Conservation (phyloP, 345 rosid genomes). For the Populus euphratica region DNA sequence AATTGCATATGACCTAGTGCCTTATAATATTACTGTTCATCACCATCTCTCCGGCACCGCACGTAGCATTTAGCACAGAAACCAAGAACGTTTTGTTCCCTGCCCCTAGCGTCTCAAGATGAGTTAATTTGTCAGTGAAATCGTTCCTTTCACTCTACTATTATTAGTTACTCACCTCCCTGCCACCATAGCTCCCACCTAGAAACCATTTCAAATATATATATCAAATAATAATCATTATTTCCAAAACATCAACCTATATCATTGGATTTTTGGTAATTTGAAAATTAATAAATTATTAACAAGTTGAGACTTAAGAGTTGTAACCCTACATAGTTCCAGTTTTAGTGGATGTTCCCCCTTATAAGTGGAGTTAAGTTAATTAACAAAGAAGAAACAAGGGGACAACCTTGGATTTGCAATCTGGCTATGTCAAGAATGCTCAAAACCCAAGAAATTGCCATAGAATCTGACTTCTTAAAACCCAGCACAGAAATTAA, state of each 20-base stretch:
- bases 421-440: neutral
- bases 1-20: neutral
- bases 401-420: constrained; percentile 1
- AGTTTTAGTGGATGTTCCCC: constrained; percentile 11
- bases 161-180: too few relatives aligned
- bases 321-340: neutral
- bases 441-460: constrained; percentile 19
- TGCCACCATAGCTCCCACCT: too few relatives aligned
- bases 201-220: too few relatives aligned
- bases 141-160: neutral
- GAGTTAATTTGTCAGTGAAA: neutral
- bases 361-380: too few relatives aligned
- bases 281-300: neutral
- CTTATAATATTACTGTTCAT: neutral
- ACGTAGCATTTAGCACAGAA: neutral
- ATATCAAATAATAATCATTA: too few relatives aligned
- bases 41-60: neutral
- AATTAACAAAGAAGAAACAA: neutral
- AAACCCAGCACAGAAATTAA: constrained; percentile 4
- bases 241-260: neutral
- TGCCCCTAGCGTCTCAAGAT: neutral
- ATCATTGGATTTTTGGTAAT: neutral
- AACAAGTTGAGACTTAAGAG: neutral
- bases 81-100: neutral
- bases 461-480: constrained; percentile 9